phyloP scores from a whole-genome alignment of 148 eudicot species.

The Chenopodium quinoa region DNA sequence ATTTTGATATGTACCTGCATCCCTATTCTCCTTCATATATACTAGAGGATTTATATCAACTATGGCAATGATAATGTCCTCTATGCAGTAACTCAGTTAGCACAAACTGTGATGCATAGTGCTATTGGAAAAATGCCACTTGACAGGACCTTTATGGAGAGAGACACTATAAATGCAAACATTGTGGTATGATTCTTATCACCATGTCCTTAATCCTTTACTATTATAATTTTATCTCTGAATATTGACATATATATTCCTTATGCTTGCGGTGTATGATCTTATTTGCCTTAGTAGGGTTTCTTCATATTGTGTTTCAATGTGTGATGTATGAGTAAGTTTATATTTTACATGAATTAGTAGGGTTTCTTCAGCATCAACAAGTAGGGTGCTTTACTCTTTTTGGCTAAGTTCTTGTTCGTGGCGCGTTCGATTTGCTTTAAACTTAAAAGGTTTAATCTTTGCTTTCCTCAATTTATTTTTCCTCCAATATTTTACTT shows the following conservation, averaged over 20 bases:
- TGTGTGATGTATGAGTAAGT: not conserved
- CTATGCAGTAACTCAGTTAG: constrained; percentile 81
- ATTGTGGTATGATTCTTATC: constrained; percentile 63
- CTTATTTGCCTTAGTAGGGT: not conserved
- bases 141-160: constrained; percentile 94
- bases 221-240: not conserved
- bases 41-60: too few relatives aligned
- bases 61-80: constrained; percentile 90
- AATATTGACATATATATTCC: not conserved
- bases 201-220: not conserved
- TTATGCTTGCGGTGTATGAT: not conserved
- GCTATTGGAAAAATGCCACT: constrained; percentile 88
- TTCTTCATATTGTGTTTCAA: too few relatives aligned
- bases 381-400: too few relatives aligned
- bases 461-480: too few relatives aligned
- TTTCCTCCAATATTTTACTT: too few relatives aligned
- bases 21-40: too few relatives aligned
- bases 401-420: too few relatives aligned
- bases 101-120: constrained; percentile 95
- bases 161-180: constrained; percentile 81
- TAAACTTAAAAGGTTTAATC: too few relatives aligned
- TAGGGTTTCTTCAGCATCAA: too few relatives aligned
- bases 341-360: too few relatives aligned
- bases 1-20: too few relatives aligned
- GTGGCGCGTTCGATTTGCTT: too few relatives aligned